phyloP scores from a whole-genome alignment of 192 early-diverging fungal species.

The Cladochytrium replicatum region DNA sequence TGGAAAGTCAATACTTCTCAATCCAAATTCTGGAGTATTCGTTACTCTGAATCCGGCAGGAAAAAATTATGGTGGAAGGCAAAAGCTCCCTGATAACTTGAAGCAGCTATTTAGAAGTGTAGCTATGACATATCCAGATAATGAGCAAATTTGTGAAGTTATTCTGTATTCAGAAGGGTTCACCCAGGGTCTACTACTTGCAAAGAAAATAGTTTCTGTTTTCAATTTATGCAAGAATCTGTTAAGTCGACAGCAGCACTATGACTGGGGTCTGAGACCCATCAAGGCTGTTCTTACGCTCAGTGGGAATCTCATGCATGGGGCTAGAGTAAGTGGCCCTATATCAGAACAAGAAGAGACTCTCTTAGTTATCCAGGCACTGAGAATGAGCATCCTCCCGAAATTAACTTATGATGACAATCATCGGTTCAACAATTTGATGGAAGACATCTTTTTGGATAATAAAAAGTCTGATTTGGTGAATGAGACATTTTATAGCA shows the following conservation, averaged over 20 bases:
- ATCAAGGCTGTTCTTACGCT: slow-evolving; percentile 41
- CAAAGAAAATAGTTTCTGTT: slow-evolving; percentile 46
- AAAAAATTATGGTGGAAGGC: slow-evolving; percentile 50
- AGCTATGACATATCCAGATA: slow-evolving; percentile 53
- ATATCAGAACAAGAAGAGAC: slow-evolving; percentile 24
- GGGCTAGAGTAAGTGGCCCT: slow-evolving; percentile 17
- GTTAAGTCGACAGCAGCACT: slow-evolving; percentile 39
- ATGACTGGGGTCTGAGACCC: slow-evolving; percentile 51
- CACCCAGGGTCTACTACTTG: slow-evolving; percentile 39
- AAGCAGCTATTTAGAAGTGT: slow-evolving; percentile 52
- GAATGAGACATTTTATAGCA: slow-evolving; percentile 27
- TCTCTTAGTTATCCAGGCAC: slow-evolving; percentile 39
- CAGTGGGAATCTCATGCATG: slow-evolving; percentile 39
- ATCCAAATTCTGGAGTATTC: slow-evolving; percentile 50
- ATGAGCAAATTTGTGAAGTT: slow-evolving; percentile 49
- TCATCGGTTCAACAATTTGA: slow-evolving; percentile 32
- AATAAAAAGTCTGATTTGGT: slow-evolving; percentile 34
- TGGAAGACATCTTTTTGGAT: slow-evolving; percentile 47
- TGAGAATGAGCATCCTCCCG: slow-evolving; percentile 43
- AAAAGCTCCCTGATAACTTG: slow-evolving; percentile 51
- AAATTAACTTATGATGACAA: slow-evolving; percentile 44
- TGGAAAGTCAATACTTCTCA: slow-evolving; percentile 32
- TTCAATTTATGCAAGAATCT: slow-evolving; percentile 48
- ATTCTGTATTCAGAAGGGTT: slow-evolving; percentile 53
- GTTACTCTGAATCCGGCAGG: slow-evolving; percentile 54